Conservation (phyloP, 75 land plant species). For the Azolla pinnata region DNA sequence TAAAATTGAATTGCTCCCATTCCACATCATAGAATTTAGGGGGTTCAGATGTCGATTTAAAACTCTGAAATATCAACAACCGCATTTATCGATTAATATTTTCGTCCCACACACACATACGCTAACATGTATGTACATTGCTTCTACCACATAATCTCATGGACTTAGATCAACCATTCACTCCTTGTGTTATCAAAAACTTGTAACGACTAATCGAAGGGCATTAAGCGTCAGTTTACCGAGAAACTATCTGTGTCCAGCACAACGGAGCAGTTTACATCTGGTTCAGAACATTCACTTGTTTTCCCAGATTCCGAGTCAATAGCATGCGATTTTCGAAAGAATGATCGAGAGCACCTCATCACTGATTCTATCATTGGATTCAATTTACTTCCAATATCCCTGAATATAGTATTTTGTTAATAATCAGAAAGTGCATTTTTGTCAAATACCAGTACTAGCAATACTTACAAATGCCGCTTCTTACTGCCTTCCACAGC, state of each 20-base stretch:
- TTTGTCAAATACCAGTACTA: too few relatives aligned
- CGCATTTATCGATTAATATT: too few relatives aligned
- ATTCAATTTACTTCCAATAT: not conserved
- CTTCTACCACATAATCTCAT: too few relatives aligned
- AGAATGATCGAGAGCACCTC: not conserved
- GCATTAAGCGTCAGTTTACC: too few relatives aligned
- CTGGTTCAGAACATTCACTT: constrained; percentile 4
- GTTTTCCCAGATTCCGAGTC: not conserved
- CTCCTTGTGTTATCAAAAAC: too few relatives aligned
- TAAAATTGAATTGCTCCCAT: constrained; percentile 10
- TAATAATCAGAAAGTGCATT: too few relatives aligned
- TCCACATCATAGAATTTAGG: not conserved
- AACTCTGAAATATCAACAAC: constrained; percentile 2
- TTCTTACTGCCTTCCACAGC: not conserved
- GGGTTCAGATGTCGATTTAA: not conserved
- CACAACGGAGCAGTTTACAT: constrained; percentile 39
- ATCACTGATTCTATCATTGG: not conserved
- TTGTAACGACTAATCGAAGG: too few relatives aligned
- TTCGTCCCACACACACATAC: too few relatives aligned
- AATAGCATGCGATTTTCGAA: not conserved
- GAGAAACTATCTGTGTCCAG: constrained; percentile 15
- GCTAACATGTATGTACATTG: too few relatives aligned
- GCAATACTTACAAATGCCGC: constrained; percentile 1
- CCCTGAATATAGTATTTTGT: too few relatives aligned
- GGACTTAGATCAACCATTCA: too few relatives aligned